phyloP scores from a whole-genome alignment of 257 asterid species.

The Verbascum thapsus region DNA sequence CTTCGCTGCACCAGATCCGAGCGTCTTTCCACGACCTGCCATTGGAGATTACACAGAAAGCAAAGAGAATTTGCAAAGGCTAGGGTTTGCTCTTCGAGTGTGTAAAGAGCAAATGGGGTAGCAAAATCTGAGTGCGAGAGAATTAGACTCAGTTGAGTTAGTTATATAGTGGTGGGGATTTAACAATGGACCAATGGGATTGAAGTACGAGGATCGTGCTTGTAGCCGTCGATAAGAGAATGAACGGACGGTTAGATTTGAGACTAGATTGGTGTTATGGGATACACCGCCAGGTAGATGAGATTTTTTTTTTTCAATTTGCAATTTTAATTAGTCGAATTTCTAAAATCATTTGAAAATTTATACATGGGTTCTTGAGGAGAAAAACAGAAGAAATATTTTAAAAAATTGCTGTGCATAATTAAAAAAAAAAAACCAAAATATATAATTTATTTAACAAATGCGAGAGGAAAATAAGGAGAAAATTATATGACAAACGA shows the following conservation, averaged over 20 bases:
- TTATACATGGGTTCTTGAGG: not conserved
- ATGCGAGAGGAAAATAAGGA: not conserved
- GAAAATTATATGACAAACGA: not conserved
- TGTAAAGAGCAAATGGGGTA: not conserved
- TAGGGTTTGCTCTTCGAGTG: too few relatives aligned
- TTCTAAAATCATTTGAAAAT: not conserved
- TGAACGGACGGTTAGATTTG: slow-evolving; percentile 26
- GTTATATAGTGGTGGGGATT: slow-evolving; percentile 30
- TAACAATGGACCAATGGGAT: slow-evolving; percentile 19
- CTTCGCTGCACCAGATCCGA: slow-evolving; percentile 52
- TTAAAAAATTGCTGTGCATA: too few relatives aligned
- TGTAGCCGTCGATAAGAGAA: slow-evolving; percentile 32
- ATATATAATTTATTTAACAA: too few relatives aligned
- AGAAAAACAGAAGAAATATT: too few relatives aligned
- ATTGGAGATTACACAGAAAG: slow-evolving; percentile 15
- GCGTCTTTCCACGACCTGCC: slow-evolving; percentile 56
- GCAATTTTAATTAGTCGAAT: not conserved
- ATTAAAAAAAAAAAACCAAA: too few relatives aligned
- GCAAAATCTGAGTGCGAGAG: not conserved
- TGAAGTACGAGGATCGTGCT: slow-evolving; percentile 33
- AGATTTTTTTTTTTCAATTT: not conserved
- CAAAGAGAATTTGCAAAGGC: not conserved
- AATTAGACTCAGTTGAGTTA: not conserved
- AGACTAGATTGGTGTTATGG: not conserved
- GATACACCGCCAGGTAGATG: slow-evolving; percentile 11